Evolutionary conservation across 1,284 basidiomycete genomes (phyloP), one percentile per base, ranked within the genome.

Genomic region (Bondarzewia mesenterica): DNA sequence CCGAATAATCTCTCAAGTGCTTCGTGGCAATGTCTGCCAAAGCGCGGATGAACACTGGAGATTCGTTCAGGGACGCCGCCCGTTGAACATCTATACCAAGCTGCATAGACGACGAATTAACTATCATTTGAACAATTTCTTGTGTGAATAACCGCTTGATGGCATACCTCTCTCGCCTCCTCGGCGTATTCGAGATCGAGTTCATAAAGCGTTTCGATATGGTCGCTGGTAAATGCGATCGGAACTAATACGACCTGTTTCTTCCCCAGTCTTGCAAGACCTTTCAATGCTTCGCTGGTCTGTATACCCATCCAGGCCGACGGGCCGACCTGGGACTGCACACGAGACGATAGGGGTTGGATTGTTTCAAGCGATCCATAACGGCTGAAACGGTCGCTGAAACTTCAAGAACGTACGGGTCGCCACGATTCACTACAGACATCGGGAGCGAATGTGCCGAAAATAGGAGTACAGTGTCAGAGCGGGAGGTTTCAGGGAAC

Each of bases 291-390:
- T 49, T 93, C 91, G 32, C 79, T 76, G 1, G 96, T 99, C 69
- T 99, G 94, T 68, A 93, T 93, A 1, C 96, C 96, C 78, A 99
- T 91, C 96, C 96, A 99, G 22, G 94, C 91, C 35, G 87, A 88
- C 3, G 96, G 96, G 2, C 96, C 96, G 37, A 99, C 96, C 66
- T 98, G 90, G 16, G 88, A 92, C 72, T 99, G 96, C 96, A 99
- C 3, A 95, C 93, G 44, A 99, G 77, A 22, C 96, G 85, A 69
- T 88, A 98, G 4, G 90, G 82, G 63, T 92, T 85, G 48, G 77
- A 75, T 59, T 92, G 79, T 14, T 81, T 77, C 29, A 96, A 72
- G 48, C 86, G 78, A 56, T 82, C 74, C 93, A 97, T 95, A 46
- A 96, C 90, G 21, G 89, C 85, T 42, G 84, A 78, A 5, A 96